These are phyloP conservation scores for Aspergillus fischeri DNA, from an alignment of 2,329 filamentous ascomycete genomes.

Conservation along the genomic window DNA sequence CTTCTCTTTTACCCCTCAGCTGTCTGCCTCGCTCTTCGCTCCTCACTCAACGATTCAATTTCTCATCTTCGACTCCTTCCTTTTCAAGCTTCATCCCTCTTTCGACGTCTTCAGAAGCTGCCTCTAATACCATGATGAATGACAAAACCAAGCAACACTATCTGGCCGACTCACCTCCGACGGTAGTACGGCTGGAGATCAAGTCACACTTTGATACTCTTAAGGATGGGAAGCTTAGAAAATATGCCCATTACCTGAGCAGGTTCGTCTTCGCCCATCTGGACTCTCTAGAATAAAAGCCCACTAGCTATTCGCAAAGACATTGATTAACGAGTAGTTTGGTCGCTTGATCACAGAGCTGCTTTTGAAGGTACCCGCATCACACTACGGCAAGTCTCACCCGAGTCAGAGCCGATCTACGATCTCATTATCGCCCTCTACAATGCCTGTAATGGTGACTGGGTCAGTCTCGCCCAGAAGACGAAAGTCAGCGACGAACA, in stretches of 20 bases:
- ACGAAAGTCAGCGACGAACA: constrained; percentile 62
- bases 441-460: constrained; percentile 64
- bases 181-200: constrained; percentile 81
- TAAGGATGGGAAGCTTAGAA: constrained; percentile 62
- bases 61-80: constrained; percentile 14
- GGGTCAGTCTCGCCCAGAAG: constrained; percentile 62
- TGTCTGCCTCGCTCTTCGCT: constrained; percentile 7
- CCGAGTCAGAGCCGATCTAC: constrained; percentile 75
- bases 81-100: constrained; percentile 9
- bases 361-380: constrained; percentile 73
- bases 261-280: constrained; percentile 51
- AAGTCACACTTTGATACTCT: constrained; percentile 81
- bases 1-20: constrained; percentile 13
- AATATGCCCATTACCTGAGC: constrained; percentile 88
- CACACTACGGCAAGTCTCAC: constrained; percentile 74
- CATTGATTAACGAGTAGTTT: constrained; percentile 5
- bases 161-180: constrained; percentile 84
- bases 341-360: constrained; percentile 50
- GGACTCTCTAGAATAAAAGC: neutral
- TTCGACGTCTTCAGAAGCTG: constrained; percentile 11
- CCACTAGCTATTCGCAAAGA: neutral
- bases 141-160: constrained; percentile 58
- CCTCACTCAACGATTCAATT: constrained; percentile 9
- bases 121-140: constrained; percentile 32
- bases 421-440: constrained; percentile 74